phyloP scores from a whole-genome alignment of 139 green algal species.

The Desmodesmus armatus region DNA sequence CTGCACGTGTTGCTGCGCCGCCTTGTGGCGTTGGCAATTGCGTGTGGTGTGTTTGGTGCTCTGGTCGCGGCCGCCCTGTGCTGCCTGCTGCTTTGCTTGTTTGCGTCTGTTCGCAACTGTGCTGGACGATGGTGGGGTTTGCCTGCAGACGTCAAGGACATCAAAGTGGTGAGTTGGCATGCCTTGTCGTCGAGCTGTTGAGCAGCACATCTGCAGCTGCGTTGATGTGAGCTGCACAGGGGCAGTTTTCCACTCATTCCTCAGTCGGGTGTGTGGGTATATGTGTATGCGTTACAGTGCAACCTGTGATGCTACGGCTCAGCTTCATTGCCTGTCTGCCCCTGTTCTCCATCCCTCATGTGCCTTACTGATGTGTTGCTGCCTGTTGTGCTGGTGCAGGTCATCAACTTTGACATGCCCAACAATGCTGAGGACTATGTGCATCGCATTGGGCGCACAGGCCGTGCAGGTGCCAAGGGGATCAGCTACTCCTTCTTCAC shows the following conservation, averaged over 20 bases:
- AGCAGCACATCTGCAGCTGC: too few species aligned
- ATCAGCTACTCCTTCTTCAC: constrained; percentile 92
- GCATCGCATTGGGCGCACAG: constrained; percentile 85
- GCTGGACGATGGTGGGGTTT: background rate
- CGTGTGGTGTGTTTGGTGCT: background rate
- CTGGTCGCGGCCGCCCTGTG: background rate
- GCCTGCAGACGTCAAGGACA: constrained; percentile 91
- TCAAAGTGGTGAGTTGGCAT: constrained; percentile 86
- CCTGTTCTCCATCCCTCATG: too few species aligned
- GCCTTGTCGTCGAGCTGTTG: too few species aligned
- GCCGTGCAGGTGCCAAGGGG: constrained; percentile 84
- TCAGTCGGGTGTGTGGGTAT: too few species aligned
- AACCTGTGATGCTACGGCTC: too few species aligned
- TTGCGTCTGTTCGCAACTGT: background rate
- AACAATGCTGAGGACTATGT: constrained; percentile 94
- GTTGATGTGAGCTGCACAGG: too few species aligned
- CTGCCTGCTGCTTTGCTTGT: background rate
- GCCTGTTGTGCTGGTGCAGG: constrained; percentile 63
- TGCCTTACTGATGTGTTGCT: constrained; percentile 91
- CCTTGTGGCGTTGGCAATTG: background rate
- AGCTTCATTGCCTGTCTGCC: too few species aligned
- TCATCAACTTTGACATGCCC: constrained; percentile 94
- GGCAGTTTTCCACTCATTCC: too few species aligned
- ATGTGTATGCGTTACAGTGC: too few species aligned
- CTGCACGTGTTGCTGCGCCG: background rate